These are phyloP conservation scores for Botrytis cinerea DNA, from an alignment of 2,329 filamentous ascomycete genomes.

Conservation along the genomic window DNA sequence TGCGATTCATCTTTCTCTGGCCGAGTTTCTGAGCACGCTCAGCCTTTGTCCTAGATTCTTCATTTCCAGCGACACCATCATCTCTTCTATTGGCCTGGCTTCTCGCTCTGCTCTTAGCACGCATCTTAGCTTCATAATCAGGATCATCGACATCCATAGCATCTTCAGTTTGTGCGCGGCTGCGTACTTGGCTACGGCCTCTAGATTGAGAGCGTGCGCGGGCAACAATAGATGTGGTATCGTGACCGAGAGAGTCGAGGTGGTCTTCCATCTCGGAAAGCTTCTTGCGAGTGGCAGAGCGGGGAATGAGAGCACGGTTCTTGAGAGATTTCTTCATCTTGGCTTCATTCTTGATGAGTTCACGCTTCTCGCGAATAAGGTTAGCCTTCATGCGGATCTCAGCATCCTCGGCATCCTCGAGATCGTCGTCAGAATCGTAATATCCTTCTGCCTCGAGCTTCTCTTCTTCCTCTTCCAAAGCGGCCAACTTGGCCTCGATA, in stretches of 20 bases:
- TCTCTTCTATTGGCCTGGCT: conserved; percentile 70
- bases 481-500: conserved; percentile 88
- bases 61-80: conserved; percentile 70
- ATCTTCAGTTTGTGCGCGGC: conserved; percentile 63
- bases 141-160: conserved; percentile 74
- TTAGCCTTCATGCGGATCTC: conserved; percentile 91
- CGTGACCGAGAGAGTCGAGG: conserved; percentile 81
- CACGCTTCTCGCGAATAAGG: conserved; percentile 91
- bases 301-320: conserved; percentile 92
- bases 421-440: conserved; percentile 80
- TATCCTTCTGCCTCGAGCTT: conserved; percentile 87
- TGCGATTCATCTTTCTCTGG: conserved; percentile 98
- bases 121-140: conserved; percentile 58
- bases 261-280: conserved; percentile 85
- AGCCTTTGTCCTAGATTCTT: conserved; percentile 69
- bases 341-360: conserved; percentile 88
- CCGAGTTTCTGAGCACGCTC: conserved; percentile 84
- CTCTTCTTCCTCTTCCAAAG: conserved; percentile 94
- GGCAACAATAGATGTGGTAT: conserved; percentile 72
- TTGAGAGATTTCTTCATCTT: conserved; percentile 96
- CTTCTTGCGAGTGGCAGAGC: conserved; percentile 76
- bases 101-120: conserved; percentile 72
- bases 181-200: conserved; percentile 68
- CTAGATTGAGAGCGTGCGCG: conserved; percentile 71
- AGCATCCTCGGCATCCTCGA: conserved; percentile 86